phyloP scores from a whole-genome alignment of 2,329 filamentous ascomycete species.

The Cercospora citrullina region DNA sequence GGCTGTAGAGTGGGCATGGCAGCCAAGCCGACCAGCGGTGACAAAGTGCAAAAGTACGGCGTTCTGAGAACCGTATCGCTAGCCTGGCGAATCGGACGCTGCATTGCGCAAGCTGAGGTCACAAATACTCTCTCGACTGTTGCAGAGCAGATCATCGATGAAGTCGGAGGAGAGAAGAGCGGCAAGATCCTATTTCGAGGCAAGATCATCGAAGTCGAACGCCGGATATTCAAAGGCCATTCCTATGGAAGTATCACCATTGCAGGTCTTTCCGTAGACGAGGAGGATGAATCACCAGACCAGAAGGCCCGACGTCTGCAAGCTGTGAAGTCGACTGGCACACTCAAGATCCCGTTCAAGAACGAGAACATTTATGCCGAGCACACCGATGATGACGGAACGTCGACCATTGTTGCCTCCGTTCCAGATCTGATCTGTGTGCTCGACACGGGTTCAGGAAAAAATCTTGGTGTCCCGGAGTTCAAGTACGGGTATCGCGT shows the following conservation, averaged over 20 bases:
- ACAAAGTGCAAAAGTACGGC: constrained; percentile 40
- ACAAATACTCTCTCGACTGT: constrained; percentile 56
- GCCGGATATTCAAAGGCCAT: constrained; percentile 58
- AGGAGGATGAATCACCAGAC: constrained; percentile 41
- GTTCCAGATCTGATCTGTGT: constrained; percentile 54
- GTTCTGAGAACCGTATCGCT: constrained; percentile 47
- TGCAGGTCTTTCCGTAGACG: constrained; percentile 22
- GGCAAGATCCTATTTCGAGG: constrained; percentile 63
- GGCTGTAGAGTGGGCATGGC: constrained; percentile 45
- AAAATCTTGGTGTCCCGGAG: constrained; percentile 55
- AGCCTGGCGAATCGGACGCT: constrained; percentile 58
- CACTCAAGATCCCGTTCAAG: constrained; percentile 68
- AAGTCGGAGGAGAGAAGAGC: constrained; percentile 55
- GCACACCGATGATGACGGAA: constrained; percentile 39
- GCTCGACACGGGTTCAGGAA: constrained; percentile 51
- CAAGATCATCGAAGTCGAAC: constrained; percentile 63
- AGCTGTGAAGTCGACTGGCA: constrained; percentile 46
- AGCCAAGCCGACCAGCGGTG: constrained; percentile 43
- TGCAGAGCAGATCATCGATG: constrained; percentile 59
- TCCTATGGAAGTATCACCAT: constrained; percentile 62
- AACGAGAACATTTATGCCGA: constrained; percentile 70
- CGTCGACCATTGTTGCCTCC: constrained; percentile 47
- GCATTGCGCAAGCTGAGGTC: constrained; percentile 54
- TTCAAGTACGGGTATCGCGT: constrained; percentile 57
- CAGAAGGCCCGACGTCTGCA: constrained; percentile 25